Conservation (phyloP, 2,329 filamentous ascomycete genomes). For the Zelopaecilomyces penicillatus region DNA sequence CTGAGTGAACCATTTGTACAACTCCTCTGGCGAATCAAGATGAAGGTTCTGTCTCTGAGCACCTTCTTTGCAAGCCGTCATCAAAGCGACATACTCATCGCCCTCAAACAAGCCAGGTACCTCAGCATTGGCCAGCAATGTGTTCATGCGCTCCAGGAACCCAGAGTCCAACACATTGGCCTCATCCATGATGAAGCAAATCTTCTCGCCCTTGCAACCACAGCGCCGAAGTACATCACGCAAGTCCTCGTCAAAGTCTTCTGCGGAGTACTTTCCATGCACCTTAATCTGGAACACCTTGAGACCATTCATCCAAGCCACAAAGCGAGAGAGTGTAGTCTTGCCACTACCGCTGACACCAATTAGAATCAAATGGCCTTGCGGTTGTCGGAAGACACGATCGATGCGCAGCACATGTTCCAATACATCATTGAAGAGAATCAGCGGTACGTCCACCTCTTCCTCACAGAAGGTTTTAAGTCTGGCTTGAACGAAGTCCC, state of each 20-base stretch:
- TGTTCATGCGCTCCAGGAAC: conserved; percentile 99
- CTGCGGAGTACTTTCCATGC: conserved; percentile 93
- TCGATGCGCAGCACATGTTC: conserved; percentile 98
- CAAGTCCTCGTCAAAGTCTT: conserved; percentile 97
- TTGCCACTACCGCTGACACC: conserved; percentile 98
- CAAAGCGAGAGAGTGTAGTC: conserved; percentile 93
- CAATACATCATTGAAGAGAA: conserved; percentile 98
- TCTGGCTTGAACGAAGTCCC: conserved; percentile 95
- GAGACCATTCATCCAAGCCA: conserved; percentile 99
- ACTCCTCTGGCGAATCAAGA: conserved; percentile 92
- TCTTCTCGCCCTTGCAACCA: conserved; percentile 97
- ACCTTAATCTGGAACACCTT: conserved; percentile 99
- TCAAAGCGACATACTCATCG: conserved; percentile 95
- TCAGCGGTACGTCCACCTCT: conserved; percentile 95
- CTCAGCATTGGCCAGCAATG: conserved; percentile 95
- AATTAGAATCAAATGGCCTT: conserved; percentile 96
- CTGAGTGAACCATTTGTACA: conserved; percentile 99
- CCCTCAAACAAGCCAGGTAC: conserved; percentile 97
- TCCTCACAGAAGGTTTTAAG: conserved; percentile 98
- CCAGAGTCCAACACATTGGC: conserved; percentile 97
- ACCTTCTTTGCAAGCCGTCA: conserved; percentile 98
- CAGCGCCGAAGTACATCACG: conserved; percentile 87
- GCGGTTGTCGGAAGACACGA: conserved; percentile 94
- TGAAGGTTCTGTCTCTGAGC: conserved; percentile 92
- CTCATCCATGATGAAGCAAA: conserved; percentile 99